Percentiles rank a stretch among this genome's conserved stretches.
Conservation (phyloP, 768 basidiomycete species). For the Russula sp. region DNA sequence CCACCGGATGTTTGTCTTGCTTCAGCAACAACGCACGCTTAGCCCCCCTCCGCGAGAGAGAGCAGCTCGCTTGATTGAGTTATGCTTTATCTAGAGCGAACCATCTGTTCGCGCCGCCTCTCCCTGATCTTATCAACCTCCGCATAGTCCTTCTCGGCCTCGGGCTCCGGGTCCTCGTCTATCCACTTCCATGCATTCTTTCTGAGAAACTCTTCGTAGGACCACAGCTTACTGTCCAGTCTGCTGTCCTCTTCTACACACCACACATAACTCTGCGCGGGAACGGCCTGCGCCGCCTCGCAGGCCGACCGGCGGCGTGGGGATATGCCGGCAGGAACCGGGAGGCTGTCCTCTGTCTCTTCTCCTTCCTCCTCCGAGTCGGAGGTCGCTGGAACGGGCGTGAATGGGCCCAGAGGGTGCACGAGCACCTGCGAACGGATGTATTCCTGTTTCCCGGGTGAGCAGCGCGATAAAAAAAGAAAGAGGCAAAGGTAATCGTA, state of each 20-base stretch:
- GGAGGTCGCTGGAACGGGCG: conserved; percentile 26
- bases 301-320: conserved; percentile 38
- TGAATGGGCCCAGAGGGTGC: conserved; percentile 46
- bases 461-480: not conserved
- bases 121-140: conserved; percentile 48
- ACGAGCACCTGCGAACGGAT: conserved; percentile 46
- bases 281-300: conserved; percentile 34
- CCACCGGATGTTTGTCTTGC: not conserved
- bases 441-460: conserved; percentile 57
- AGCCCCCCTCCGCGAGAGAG: not conserved
- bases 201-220: conserved; percentile 72
- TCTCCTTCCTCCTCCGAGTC: conserved; percentile 26
- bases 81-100: not conserved
- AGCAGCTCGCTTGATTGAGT: not conserved
- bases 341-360: conserved; percentile 30
- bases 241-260: conserved; percentile 31
- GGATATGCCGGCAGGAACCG: conserved; percentile 31
- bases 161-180: conserved; percentile 34
- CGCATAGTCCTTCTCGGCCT: conserved; percentile 38
- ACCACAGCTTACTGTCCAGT: conserved; percentile 65
- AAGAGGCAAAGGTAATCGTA: too few species aligned
- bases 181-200: conserved; percentile 80
- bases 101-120: not conserved
- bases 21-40: not conserved
- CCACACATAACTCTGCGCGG: conserved; percentile 77